Evolutionary conservation across 768 basidiomycete species (phyloP).

Genomic region (Calocybe indica): DNA sequence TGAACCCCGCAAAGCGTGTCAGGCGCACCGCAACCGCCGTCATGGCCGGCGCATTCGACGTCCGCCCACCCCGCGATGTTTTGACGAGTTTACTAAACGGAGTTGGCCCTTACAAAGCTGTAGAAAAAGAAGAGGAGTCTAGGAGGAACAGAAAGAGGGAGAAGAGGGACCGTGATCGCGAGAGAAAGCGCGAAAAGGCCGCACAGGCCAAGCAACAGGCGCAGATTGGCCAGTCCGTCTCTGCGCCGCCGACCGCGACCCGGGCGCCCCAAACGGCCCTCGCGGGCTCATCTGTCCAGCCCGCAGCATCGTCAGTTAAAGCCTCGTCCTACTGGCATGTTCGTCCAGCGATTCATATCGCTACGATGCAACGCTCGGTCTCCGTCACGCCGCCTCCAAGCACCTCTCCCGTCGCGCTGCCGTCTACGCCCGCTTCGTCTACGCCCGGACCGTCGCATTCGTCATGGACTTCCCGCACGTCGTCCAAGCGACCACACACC

Average conservation of each 20-base stretch:
- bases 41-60: slow-evolving; percentile 71
- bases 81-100: slow-evolving; percentile 78
- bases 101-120: slow-evolving; percentile 56
- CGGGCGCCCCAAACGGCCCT: too few species aligned
- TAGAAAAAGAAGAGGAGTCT: slow-evolving; percentile 56
- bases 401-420: slow-evolving; percentile 29
- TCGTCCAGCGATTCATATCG: slow-evolving; percentile 70
- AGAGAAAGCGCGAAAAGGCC: slow-evolving; percentile 35
- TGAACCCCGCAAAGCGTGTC: slow-evolving; percentile 32
- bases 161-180: slow-evolving; percentile 45
- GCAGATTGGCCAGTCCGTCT: not conserved
- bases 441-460: slow-evolving; percentile 76
- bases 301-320: slow-evolving; percentile 17
- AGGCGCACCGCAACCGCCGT: slow-evolving; percentile 70
- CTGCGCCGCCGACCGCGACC: too few species aligned
- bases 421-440: slow-evolving; percentile 54
- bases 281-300: slow-evolving; percentile 4
- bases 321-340: slow-evolving; percentile 60
- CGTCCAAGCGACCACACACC: slow-evolving; percentile 75
- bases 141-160: slow-evolving; percentile 52
- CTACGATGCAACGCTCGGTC: slow-evolving; percentile 60
- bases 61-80: slow-evolving; percentile 62
- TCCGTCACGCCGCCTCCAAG: slow-evolving; percentile 74
- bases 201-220: slow-evolving; percentile 11
- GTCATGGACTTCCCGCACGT: slow-evolving; percentile 67